Conservation (phyloP, 495 filamentous ascomycete genomes). For the Podospora conica region DNA sequence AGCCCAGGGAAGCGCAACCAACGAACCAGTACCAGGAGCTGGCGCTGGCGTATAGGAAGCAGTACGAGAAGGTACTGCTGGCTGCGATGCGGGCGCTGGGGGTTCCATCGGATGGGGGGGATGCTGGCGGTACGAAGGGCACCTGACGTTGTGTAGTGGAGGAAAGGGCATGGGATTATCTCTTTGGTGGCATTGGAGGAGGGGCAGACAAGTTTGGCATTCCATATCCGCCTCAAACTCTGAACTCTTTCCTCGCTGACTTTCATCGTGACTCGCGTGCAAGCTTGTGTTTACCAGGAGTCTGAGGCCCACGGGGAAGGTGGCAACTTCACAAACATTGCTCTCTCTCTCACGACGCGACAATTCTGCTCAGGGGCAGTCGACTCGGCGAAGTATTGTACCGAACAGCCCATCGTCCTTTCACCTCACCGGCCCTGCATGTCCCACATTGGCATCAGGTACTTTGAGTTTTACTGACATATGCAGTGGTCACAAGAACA, state of each 20-base stretch:
- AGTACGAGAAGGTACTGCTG: conserved; percentile 35
- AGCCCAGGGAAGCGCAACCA: conserved; percentile 11
- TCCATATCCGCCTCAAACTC: not conserved
- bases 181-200: not conserved
- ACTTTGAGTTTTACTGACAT: not conserved
- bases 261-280: too few relatives aligned
- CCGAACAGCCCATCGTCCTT: too few relatives aligned
- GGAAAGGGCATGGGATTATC: too few relatives aligned
- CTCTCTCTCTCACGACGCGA: not conserved
- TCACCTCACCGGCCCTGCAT: too few relatives aligned
- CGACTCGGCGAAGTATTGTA: not conserved
- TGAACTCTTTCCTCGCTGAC: too few relatives aligned
- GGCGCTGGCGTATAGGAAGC: conserved; percentile 34
- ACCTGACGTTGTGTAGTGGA: not conserved
- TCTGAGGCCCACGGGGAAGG: too few relatives aligned
- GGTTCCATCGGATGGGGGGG: not conserved
- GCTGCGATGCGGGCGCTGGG: conserved; percentile 16
- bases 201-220: not conserved
- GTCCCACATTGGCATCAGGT: too few relatives aligned
- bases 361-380: not conserved
- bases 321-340: not conserved
- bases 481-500: not conserved
- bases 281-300: too few relatives aligned
- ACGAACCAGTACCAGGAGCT: conserved; percentile 36
- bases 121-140: not conserved